Conservation (phyloP, 495 filamentous ascomycete genomes). For the Massariosphaeria phaeospora region DNA sequence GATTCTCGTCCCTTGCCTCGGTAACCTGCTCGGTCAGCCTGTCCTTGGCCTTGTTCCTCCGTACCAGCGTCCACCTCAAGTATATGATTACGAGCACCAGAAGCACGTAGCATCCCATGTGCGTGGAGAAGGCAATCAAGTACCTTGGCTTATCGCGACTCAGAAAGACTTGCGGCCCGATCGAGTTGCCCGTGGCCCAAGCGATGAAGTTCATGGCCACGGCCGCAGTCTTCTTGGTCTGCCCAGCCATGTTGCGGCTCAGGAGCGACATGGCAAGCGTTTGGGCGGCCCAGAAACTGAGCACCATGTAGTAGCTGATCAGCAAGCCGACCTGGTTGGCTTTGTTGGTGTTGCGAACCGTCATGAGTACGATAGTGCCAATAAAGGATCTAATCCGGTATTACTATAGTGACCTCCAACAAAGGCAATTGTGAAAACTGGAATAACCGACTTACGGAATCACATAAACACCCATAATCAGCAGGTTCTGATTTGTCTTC, state of each 20-base stretch:
- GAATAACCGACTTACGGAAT: constrained; percentile 63
- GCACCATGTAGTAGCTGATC: constrained; percentile 56
- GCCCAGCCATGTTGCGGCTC: constrained; percentile 53
- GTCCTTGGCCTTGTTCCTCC: constrained; percentile 49
- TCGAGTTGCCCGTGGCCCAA: constrained; percentile 35
- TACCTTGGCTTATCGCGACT: constrained; percentile 49
- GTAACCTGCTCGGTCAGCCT: constrained; percentile 43
- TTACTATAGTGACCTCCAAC: too few relatives aligned
- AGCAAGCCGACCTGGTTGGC: constrained; percentile 48
- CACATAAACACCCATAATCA: constrained; percentile 60
- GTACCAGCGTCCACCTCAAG: constrained; percentile 47
- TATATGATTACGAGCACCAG: constrained; percentile 46
- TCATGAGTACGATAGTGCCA: constrained; percentile 55
- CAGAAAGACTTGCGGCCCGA: constrained; percentile 50
- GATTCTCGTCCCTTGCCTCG: constrained; percentile 42
- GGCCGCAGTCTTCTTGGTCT: constrained; percentile 62
- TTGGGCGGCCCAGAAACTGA: constrained; percentile 57
- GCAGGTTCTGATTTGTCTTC: constrained; percentile 56
- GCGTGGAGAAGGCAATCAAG: constrained; percentile 51
- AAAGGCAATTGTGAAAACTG: too few relatives aligned
- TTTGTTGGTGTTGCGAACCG: constrained; percentile 44
- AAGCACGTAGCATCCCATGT: constrained; percentile 51
- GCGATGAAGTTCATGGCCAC: constrained; percentile 54
- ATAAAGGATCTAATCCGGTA: constrained; percentile 45
- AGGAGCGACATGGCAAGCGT: constrained; percentile 54